Evolutionary conservation across 1,284 basidiomycete species (phyloP), one percentile per base, ranked within the genome.

Genomic region (Cryptococcus maquisensis): DNA sequence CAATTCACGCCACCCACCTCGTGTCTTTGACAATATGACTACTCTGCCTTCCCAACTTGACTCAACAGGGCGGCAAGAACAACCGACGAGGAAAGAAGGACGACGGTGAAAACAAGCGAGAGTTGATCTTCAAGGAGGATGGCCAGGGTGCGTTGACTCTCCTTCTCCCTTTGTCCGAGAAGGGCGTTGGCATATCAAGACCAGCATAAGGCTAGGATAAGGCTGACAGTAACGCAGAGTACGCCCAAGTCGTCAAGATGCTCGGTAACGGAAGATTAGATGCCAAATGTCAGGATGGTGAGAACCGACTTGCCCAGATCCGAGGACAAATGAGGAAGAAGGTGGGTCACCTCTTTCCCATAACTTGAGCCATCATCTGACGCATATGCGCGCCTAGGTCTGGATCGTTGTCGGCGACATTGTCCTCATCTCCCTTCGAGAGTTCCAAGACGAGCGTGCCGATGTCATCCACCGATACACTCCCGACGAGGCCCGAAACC

Each of bases 391-490:
- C 28, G 26, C 12, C 24, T 66, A 96, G 93, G 94, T 98, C 68
- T 98, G 96, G 96, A 98, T 99, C 77, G 96, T 96, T 74, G 90
- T 94, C 69, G 96, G 96, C 66, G 96, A 98, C 73, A 98, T 98
- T 74, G 87, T 98, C 60, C 82, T 99, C 43, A 81, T 99, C 39
- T 98, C 95, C 28, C 82, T 99, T 51, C 90, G 96, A 66, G 96
- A 98, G 54, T 99, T 98, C 84, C 95, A 98, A 77, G 96, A 98
- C 69, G 93, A 92, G 78, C 98, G 98, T 78, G 96, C 94, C 32
- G 96, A 99, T 79, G 95, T 99, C 47, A 98, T 98, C 71, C 95
- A 97, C 73, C 97, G 97, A 78, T 99, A 98, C 79, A 96, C 93
- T 13, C 85, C 93, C 32, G 94, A 98, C 73, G 91, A 95, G 64